Conservation (phyloP, 768 basidiomycete genomes). For the Termitomyces sp. region DNA sequence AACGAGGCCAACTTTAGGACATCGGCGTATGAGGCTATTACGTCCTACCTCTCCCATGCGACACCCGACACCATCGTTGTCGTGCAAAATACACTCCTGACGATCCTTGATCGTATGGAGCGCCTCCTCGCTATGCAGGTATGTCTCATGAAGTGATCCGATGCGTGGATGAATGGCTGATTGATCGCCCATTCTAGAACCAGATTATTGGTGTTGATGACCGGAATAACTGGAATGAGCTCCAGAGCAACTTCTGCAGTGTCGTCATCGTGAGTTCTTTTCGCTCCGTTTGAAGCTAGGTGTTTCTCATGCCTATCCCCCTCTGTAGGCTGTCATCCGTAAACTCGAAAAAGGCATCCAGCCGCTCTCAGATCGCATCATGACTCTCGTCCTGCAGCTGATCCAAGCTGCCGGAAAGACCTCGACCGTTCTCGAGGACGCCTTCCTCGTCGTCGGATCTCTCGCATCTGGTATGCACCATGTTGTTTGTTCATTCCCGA, state of each 20-base stretch:
- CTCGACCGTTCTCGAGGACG: conserved; percentile 93
- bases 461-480: conserved; percentile 63
- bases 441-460: conserved; percentile 90
- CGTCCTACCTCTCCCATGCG: conserved; percentile 79
- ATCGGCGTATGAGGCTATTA: conserved; percentile 94
- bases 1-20: conserved; percentile 95
- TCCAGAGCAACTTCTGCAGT: conserved; percentile 93
- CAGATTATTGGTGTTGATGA: conserved; percentile 96
- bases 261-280: conserved; percentile 70
- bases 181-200: conserved; percentile 43
- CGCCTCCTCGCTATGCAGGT: conserved; percentile 83
- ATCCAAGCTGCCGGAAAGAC: conserved; percentile 88
- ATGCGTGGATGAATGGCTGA: neutral
- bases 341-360: conserved; percentile 80
- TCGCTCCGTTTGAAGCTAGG: neutral
- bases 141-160: conserved; percentile 13
- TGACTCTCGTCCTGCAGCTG: conserved; percentile 85
- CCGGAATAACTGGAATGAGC: conserved; percentile 97
- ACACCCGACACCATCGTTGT: conserved; percentile 75
- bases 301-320: conserved; percentile 2
- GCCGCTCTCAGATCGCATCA: conserved; percentile 90
- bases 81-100: conserved; percentile 78
- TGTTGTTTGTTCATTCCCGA: neutral
- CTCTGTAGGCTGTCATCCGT: conserved; percentile 70
- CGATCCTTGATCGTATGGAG: conserved; percentile 89